Base-by-base conservation (phyloP, 768 basidiomycete species). In the Lentinula raphanica region DNA sequence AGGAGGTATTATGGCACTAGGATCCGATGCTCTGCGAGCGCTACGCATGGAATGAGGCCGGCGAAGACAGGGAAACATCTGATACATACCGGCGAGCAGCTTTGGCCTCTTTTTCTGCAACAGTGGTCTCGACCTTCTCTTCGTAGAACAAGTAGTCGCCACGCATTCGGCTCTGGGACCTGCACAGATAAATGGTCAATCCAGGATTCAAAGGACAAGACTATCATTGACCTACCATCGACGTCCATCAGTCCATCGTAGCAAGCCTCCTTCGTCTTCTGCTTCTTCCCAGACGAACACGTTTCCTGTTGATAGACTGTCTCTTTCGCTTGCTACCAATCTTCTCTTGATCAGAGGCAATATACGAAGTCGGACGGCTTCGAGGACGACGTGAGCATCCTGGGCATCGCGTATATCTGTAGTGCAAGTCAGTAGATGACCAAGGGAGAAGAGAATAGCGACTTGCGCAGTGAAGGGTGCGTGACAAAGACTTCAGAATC, bases 211-310 rank as follows among this genome's bases (percentile, higher is more conserved):
- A 31, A 49, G 39, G 28, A 39, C 48, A 39, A 15, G 35, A 19
- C 17, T 27, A 23, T 21, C 11, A 17, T 35, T 27, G 23, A 57
- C 74, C 48, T 68, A 85, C 90, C 90, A 92, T 72, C 90, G 75
- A 61, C 88, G 76, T 13, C 90, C 90, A 66, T 92, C 90, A 17
- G 90, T 92, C 90, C 90, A 91, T 25, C 90, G 79, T 58, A 90
- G 74, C 36, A 89, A 72, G 17, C 76, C 76, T 6, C 83, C 84
- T 49, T 86, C 86, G 49, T 80, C 77, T 62, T 87, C 88, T 3
- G 88, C 87, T 68, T 92, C 90, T 64, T 92, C 89, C 90, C 90
- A 92, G 38, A 92, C 90, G 64, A 90, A 92, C 40, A 92, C 81
- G 59, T 90, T 87, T 2, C 90, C 90, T 51, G 88, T 87, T 38